Percentiles rank a stretch among this genome's conserved stretches.
These are phyloP conservation scores for Lindgomyces ingoldianus DNA, from an alignment of 495 filamentous ascomycete species.

Conservation along the genomic window DNA sequence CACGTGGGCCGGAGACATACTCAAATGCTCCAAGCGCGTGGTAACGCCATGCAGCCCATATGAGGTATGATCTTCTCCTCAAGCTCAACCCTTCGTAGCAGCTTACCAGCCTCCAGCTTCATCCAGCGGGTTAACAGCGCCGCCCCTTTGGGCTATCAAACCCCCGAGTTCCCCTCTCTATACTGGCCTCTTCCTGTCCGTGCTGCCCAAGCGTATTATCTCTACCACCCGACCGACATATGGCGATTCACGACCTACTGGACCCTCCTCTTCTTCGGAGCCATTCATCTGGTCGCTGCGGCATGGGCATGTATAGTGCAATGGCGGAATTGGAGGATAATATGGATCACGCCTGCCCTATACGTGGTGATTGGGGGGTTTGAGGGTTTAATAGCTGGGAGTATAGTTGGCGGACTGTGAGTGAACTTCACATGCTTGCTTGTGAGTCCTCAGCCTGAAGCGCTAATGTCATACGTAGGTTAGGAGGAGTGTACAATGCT, in stretches of 20 bases:
- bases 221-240: conserved; percentile 78
- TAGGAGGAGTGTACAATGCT: conserved; percentile 83
- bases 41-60: conserved; percentile 13
- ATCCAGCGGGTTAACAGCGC: conserved; percentile 47
- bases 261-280: conserved; percentile 72
- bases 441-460: neutral
- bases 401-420: conserved; percentile 84
- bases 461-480: conserved; percentile 52
- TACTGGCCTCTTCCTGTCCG: conserved; percentile 69
- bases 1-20: neutral
- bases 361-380: conserved; percentile 74
- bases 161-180: conserved; percentile 83
- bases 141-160: conserved; percentile 66
- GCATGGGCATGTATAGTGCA: conserved; percentile 72
- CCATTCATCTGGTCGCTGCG: conserved; percentile 69
- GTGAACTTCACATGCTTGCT: conserved; percentile 43
- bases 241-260: conserved; percentile 92
- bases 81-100: too few species aligned
- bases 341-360: conserved; percentile 74
- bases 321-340: conserved; percentile 65
- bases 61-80: conserved; percentile 22
- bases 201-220: conserved; percentile 58
- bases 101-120: conserved; percentile 26
- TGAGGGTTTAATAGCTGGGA: conserved; percentile 84
- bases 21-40: neutral